Evolutionary conservation across 306 rosid species (phyloP).

Genomic region (Ziziphus jujuba): DNA sequence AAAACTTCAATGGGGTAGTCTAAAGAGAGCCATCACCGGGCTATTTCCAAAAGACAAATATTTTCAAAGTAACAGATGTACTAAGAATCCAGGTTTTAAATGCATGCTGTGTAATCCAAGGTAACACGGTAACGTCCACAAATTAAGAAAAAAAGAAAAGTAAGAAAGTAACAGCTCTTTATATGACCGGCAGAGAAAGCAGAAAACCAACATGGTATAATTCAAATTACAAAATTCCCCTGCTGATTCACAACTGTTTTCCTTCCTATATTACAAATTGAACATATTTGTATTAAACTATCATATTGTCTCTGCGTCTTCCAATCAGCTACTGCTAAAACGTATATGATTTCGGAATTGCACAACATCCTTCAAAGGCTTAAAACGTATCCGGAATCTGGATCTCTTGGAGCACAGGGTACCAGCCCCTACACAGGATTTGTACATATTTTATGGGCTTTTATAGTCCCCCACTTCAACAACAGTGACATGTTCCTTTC

Average conservation of each 20-base stretch:
- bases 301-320: slow-evolving; percentile 7
- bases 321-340: slow-evolving; percentile 23
- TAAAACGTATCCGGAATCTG: slow-evolving; percentile 2
- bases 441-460: slow-evolving; percentile 43
- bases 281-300: slow-evolving; percentile 10
- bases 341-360: slow-evolving; percentile 22
- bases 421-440: slow-evolving; percentile 33
- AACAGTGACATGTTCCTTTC: slow-evolving; percentile 10
- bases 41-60: too few species aligned
- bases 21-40: too few species aligned
- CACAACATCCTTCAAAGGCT: slow-evolving; percentile 19
- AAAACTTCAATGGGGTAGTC: too few species aligned
- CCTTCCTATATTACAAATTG: slow-evolving; percentile 4
- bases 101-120: too few species aligned
- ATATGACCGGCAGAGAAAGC: not conserved
- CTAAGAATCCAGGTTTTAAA: too few species aligned
- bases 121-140: too few species aligned
- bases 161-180: not conserved
- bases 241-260: not conserved
- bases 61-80: too few species aligned
- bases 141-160: too few species aligned
- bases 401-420: slow-evolving; percentile 10
- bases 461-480: slow-evolving; percentile 30
- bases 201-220: slow-evolving; percentile 1
- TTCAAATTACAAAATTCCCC: slow-evolving; percentile 30